A percentile compares a stretch with the other conserved stretches of the same genome.
These are phyloP conservation scores for Cubamyces sp. DNA, from an alignment of 768 basidiomycete species.

Conservation along the genomic window DNA sequence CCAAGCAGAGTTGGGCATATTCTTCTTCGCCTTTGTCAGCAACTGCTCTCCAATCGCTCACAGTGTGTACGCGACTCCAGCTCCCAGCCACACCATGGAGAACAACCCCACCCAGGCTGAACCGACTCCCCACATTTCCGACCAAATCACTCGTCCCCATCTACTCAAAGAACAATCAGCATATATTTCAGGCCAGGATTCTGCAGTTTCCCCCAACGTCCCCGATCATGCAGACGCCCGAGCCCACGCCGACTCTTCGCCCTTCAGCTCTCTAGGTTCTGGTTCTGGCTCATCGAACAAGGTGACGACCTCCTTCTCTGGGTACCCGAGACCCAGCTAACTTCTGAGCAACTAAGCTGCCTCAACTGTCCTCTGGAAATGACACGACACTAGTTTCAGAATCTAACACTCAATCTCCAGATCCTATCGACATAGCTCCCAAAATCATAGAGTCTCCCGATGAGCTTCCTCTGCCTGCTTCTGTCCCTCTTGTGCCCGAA, in stretches of 20 bases:
- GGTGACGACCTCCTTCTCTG: background rate
- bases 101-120: no score
- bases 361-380: background rate
- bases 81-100: no score
- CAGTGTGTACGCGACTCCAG: no score
- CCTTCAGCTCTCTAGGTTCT: background rate
- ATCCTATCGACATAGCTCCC: background rate
- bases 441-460: background rate
- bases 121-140: no score
- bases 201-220: background rate
- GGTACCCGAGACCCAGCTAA: background rate
- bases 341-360: background rate
- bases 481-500: background rate
- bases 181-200: background rate
- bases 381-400: background rate
- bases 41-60: no score
- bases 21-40: no score
- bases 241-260: background rate
- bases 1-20: no score
- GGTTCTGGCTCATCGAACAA: slow-evolving; percentile 5
- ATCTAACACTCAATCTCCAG: slow-evolving; percentile 3
- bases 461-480: background rate
- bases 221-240: no score
- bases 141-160: no score
- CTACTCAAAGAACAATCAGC: no score